Percentiles rank a stretch among this genome's conserved stretches.
Conservation (phyloP, 495 filamentous ascomycete species). For the Penicillium verhagenii region DNA sequence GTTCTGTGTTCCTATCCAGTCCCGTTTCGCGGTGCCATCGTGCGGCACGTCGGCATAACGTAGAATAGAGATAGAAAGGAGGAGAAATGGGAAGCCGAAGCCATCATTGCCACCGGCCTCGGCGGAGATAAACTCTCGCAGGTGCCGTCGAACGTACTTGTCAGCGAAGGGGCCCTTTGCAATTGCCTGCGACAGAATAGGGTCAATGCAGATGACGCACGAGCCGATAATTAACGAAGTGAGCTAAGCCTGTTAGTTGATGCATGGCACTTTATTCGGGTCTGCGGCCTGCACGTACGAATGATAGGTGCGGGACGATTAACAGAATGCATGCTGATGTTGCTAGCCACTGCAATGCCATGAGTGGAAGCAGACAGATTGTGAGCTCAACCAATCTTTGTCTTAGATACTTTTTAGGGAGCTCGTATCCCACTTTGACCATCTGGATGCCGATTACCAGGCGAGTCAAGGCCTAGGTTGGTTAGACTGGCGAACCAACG, state of each 20-base stretch:
- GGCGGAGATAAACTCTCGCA: slow-evolving; percentile 62
- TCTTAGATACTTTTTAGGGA: slow-evolving; percentile 35
- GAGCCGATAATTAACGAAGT: slow-evolving; percentile 59
- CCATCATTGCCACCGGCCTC: slow-evolving; percentile 63
- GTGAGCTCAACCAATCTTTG: slow-evolving; percentile 28
- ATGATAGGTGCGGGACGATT: slow-evolving; percentile 32
- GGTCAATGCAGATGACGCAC: slow-evolving; percentile 62
- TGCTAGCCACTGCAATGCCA: slow-evolving; percentile 37
- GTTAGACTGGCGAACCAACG: slow-evolving; percentile 3
- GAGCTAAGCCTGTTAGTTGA: slow-evolving; percentile 31
- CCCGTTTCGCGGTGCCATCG: slow-evolving; percentile 7
- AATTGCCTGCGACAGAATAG: slow-evolving; percentile 58
- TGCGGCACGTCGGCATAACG: slow-evolving; percentile 47
- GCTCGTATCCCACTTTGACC: slow-evolving; percentile 34
- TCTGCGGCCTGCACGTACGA: too few species aligned
- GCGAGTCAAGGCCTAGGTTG: slow-evolving; percentile 40
- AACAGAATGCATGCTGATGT: slow-evolving; percentile 38
- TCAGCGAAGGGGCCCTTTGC: slow-evolving; percentile 63
- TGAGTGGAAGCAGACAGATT: slow-evolving; percentile 39
- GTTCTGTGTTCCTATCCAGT: slow-evolving; percentile 31
- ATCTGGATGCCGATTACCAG: slow-evolving; percentile 57
- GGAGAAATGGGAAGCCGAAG: slow-evolving; percentile 58
- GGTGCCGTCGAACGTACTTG: slow-evolving; percentile 53
- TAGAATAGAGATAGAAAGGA: slow-evolving; percentile 55
- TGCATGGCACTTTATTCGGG: too few species aligned